A percentile compares a stretch with the other conserved stretches of the same genome.
Evolutionary conservation across 2,329 filamentous ascomycete species (phyloP).

Genomic region (Aureobasidium musti): DNA sequence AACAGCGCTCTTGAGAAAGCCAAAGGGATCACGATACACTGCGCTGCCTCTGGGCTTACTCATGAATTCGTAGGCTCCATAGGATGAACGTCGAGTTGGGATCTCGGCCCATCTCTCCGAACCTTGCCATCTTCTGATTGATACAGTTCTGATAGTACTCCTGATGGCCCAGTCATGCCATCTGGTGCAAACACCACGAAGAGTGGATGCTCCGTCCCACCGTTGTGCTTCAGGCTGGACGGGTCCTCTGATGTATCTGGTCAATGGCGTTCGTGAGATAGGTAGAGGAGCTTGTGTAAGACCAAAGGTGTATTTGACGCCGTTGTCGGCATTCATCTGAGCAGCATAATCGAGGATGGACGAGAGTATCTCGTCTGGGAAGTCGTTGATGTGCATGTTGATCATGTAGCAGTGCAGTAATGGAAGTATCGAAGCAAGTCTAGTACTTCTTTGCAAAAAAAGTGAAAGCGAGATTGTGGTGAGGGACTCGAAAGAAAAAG

Average conservation of each 20-base stretch:
- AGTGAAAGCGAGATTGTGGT: not conserved
- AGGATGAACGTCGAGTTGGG: constrained; percentile 45
- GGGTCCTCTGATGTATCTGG: constrained; percentile 55
- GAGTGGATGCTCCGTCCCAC: constrained; percentile 54
- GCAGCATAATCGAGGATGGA: constrained; percentile 55
- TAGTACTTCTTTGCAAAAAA: not conserved
- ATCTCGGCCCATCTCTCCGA: constrained; percentile 55
- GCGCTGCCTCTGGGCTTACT: constrained; percentile 50
- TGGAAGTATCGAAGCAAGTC: not conserved
- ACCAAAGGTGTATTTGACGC: constrained; percentile 56
- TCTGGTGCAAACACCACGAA: constrained; percentile 52
- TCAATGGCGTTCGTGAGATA: constrained; percentile 48
- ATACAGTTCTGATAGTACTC: constrained; percentile 55
- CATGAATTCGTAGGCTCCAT: constrained; percentile 53
- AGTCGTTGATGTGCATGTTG: constrained; percentile 48
- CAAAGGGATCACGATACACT: constrained; percentile 57
- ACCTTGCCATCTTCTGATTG: constrained; percentile 56
- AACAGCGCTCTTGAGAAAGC: constrained; percentile 52
- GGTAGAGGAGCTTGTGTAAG: constrained; percentile 53
- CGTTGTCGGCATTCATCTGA: constrained; percentile 51
- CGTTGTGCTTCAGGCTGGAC: constrained; percentile 54
- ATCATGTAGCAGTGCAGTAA: constrained; percentile 4
- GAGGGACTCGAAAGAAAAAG: not conserved
- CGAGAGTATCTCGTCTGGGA: constrained; percentile 56
- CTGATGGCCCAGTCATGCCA: constrained; percentile 58